Percentiles rank a stretch among this genome's conserved stretches.
These are phyloP conservation scores for Trametes sp. DNA, from an alignment of 1,284 basidiomycete genomes.

Conservation along the genomic window DNA sequence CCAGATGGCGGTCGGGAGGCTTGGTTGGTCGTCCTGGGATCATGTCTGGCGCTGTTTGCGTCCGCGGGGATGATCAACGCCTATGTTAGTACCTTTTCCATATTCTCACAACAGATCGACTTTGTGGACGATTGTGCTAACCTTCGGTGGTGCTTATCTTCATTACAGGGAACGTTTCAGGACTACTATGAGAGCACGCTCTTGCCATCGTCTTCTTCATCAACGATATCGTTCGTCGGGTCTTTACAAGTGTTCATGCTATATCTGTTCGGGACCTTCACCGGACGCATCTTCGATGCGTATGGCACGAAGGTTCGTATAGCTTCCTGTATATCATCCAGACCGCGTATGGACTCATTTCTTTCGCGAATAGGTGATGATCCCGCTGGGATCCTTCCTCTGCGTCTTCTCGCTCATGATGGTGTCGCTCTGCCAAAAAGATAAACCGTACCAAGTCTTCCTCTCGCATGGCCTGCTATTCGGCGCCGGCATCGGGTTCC, in stretches of 20 bases:
- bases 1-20: conserved; percentile 43
- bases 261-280: conserved; percentile 43
- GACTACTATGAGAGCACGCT: conserved; percentile 49
- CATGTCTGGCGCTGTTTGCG: conserved; percentile 42
- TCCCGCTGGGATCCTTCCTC: conserved; percentile 43
- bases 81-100: conserved; percentile 42
- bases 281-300: conserved; percentile 49
- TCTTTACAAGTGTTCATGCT: conserved; percentile 52
- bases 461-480: conserved; percentile 46
- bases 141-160: too few species aligned
- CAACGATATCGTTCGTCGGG: conserved; percentile 52
- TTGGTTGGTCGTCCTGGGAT: conserved; percentile 43
- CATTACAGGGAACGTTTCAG: conserved; percentile 49
- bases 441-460: conserved; percentile 47
- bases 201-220: conserved; percentile 43
- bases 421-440: conserved; percentile 42
- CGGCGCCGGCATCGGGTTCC: conserved; percentile 42
- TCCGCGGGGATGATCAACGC: conserved; percentile 46
- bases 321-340: conserved; percentile 2
- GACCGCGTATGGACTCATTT: not conserved
- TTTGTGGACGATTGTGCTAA: too few species aligned
- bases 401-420: conserved; percentile 46
- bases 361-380: conserved; percentile 28
- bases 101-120: too few species aligned
- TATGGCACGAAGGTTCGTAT: conserved; percentile 35